Evolutionary conservation across 306 rosid genomes (phyloP).

Genomic region (Lathyrus aphaca): DNA sequence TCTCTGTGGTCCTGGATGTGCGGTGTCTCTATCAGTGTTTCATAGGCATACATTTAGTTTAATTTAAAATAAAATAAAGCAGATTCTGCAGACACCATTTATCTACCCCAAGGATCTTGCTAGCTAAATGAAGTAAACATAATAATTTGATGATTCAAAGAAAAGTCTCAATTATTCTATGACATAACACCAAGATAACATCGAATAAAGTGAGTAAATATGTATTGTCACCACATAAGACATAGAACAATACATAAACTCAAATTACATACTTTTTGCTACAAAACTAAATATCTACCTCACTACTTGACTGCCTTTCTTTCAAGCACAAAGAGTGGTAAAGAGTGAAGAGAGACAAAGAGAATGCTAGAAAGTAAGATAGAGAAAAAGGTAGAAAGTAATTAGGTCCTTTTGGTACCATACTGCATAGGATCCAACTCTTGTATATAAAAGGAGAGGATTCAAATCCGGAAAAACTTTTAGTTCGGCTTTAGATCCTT

Average conservation of each 20-base stretch:
- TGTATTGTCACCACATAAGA: slow-evolving; percentile 11
- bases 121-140: background rate
- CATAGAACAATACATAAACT: slow-evolving; percentile 35
- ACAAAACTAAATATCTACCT: slow-evolving; percentile 36
- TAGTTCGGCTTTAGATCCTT: slow-evolving; percentile 88
- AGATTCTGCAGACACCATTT: slow-evolving; percentile 12
- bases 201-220: slow-evolving; percentile 12
- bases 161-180: slow-evolving; percentile 7
- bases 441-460: background rate
- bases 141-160: background rate
- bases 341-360: background rate
- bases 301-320: slow-evolving; percentile 20
- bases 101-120: background rate
- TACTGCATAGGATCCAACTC: too few relatives aligned
- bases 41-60: background rate
- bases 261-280: slow-evolving; percentile 31
- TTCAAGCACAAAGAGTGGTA: background rate
- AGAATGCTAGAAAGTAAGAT: background rate
- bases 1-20: too few relatives aligned
- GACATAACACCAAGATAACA: slow-evolving; percentile 11
- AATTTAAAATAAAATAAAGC: background rate
- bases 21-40: too few relatives aligned
- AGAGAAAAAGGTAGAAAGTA: too few relatives aligned
- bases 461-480: background rate
- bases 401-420: too few relatives aligned